Evolutionary conservation across 441 rosid species (phyloP), one percentile per base, ranked within the genome.

Genomic region (Raphanus hybrid): DNA sequence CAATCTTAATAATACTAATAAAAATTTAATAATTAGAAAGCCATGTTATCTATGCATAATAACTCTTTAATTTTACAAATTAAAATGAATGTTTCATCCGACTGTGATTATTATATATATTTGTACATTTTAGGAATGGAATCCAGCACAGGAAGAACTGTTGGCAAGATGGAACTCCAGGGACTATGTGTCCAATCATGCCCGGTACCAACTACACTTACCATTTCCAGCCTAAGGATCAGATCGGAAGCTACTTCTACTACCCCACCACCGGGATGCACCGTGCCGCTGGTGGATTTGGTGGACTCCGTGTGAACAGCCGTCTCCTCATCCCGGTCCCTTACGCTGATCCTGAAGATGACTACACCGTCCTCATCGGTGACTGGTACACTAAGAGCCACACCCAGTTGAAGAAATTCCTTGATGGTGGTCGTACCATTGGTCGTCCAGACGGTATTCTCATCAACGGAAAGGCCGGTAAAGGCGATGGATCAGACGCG

Each of bases 171-270:
- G 97, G 97, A 3, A 71, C 84, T 4, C 75, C 67, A 0, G 97
- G 92, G 6, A 88, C 95, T 5, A 87, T 82, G 76, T 91, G 93
- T 77, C 93, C 94, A 0, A 91, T 90, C 70, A 67, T 35, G 5
- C 91, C 93, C 0, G 90, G 92, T 0, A 75, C 85, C 11, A 91
- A 88, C 81, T 83, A 7, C 81, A 90, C 97, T 3, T 90, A 88
- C 78, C 82, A 77, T 32, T 88, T 90, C 78, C 94, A 91, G 73
- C 91, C 87, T 4, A 90, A 88, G 81, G 97, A 91, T 57, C 97
- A 91, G 70, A 90, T 91, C 9, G 97, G 95, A 14, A 91, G 92
- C 81, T 90, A 82, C 73, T 78, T 88, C 27, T 91, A 91, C 75
- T 88, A 85, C 72, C 95, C 95, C 0, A 69, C 76, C 68, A 85